Base-by-base conservation (phyloP, 768 basidiomycete species). In the Pisolithus marmoratus region DNA sequence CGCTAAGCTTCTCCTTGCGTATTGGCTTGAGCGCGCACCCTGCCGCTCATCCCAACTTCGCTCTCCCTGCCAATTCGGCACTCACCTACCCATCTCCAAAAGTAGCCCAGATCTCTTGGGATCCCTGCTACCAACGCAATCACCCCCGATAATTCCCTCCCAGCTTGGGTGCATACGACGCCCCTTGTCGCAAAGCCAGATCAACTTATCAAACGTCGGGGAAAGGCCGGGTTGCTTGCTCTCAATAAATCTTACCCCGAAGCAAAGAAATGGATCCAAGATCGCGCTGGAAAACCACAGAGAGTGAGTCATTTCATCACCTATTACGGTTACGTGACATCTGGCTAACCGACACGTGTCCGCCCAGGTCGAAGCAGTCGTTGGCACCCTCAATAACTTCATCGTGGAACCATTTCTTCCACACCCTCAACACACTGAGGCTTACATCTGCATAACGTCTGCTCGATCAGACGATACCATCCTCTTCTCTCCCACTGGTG, bases 361-460 rank as follows among this genome's bases (percentile, higher is more conserved):
- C 49, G 44, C 31, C 22, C 46, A 93, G 89, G 95, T 97, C 54
- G 96, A 96, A 74, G 80, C 87, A 43, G 84, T 90, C 55, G 90
- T 87, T n/a, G 95, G 95, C 54, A 93, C 91, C 31, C 80, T 99
- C 58, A 94, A 87, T 78, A 96, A 86, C 70, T 98, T 99, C 75
- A 97, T 99, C 71, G 81, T 98, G 58, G 95, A 99, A 72, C 95
- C 95, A n/a, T 96, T 99, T 84, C 78, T 94, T 49, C 95, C 95
- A 45, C 95, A 98, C 66, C 85, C 91, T 2, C 82, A 90, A 48
- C 79, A 93, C 66, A 88, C 93, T 53, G 96, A 98, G 70, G 97
- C 91, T 75, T 99, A 98, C 70, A 89, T 99, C 66, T 98, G 95
- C 75, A 89, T 99, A 73, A 97, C 85, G 72, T 98, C 95, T 15